Evolutionary conservation across 768 basidiomycete species (phyloP), one percentile per base, ranked within the genome.

Genomic region (Pilatotrama ljubarskyi): DNA sequence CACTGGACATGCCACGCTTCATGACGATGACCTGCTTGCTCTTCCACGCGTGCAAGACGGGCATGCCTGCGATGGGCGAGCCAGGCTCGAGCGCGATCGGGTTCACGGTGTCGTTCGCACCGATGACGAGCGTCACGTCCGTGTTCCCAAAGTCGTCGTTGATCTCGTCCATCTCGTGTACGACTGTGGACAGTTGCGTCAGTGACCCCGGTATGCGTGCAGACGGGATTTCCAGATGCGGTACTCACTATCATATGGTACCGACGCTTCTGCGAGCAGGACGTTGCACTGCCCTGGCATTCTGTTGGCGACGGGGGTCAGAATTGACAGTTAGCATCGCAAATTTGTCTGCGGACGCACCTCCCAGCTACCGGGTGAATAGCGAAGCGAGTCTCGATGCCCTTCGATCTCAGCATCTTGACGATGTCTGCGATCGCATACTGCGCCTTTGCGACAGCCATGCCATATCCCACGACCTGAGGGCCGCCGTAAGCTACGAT

Each of bases 211-310:
- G 22, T n/a, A 15, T 22, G 14, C 25, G n/a, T 7, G 6, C 0
- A 17, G 13, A 13, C 17, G 3, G 22, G 22, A 17, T 10, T n/a
- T 51, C 29, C 29, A 37, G 37, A 55, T 66, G 51, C 17, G 15
- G 13, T 26, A 69, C 86, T 71, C 63, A 91, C 90, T 90, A 68
- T 94, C 92, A 67, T 94, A 94, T 2, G 93, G 93, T 14, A 95
- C 92, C 5, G 90, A 88, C 2, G 93, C 93, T 70, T 95, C 93
- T 4, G 93, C 93, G 5, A 95, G 77, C 46, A 95, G 80, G n/a
- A 95, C 91, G 67, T 95, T 95, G 71, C 91, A 93, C 75, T 95
- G 90, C 42, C 93, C 93, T 13, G 93, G 93, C 93, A 95, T 95
- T 46, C 93, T 87, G 51, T 18, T 13, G 40, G 10, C 4, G 49